Evolutionary conservation across 1,284 basidiomycete species (phyloP).

Genomic region (Fistulinella cinereoalba): DNA sequence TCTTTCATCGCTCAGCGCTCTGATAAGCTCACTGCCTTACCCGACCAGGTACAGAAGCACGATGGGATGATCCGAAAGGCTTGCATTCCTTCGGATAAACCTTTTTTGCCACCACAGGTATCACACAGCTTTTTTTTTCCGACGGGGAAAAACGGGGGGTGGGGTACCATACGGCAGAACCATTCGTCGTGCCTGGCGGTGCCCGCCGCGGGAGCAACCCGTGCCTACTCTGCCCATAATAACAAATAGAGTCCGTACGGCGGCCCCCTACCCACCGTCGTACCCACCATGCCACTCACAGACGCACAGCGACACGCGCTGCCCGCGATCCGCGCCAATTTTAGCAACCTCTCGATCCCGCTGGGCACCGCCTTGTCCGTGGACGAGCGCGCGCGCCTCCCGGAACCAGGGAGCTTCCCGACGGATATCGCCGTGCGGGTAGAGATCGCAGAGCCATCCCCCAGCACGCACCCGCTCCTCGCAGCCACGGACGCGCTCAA

Average conservation of each 20-base stretch:
- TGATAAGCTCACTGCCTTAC: conserved; percentile 28
- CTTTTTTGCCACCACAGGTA: no score
- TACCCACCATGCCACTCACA: conserved; percentile 17
- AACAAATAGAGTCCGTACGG: no score
- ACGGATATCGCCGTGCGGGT: conserved; percentile 12
- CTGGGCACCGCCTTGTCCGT: conserved; percentile 10
- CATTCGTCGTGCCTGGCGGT: no score
- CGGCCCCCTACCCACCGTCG: no score
- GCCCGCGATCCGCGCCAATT: conserved; percentile 1
- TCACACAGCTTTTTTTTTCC: no score
- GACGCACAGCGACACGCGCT: conserved; percentile 14
- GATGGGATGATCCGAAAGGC: no score
- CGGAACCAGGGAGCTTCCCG: conserved; percentile 10
- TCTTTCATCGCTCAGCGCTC: conserved; percentile 21
- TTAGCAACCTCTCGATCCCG: background rate
- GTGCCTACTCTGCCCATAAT: no score
- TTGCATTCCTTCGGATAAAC: no score
- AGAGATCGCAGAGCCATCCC: conserved; percentile 23
- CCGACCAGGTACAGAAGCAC: conserved; percentile 27
- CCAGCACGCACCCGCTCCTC: conserved; percentile 10
- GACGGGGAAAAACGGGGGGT: no score
- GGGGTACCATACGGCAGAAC: no score
- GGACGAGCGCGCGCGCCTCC: conserved; percentile 18
- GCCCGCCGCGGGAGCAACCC: no score
- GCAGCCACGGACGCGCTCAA: conserved; percentile 5